Evolutionary conservation across 169 alveolate genomes (phyloP).

Genomic region (Babesia caballi): DNA sequence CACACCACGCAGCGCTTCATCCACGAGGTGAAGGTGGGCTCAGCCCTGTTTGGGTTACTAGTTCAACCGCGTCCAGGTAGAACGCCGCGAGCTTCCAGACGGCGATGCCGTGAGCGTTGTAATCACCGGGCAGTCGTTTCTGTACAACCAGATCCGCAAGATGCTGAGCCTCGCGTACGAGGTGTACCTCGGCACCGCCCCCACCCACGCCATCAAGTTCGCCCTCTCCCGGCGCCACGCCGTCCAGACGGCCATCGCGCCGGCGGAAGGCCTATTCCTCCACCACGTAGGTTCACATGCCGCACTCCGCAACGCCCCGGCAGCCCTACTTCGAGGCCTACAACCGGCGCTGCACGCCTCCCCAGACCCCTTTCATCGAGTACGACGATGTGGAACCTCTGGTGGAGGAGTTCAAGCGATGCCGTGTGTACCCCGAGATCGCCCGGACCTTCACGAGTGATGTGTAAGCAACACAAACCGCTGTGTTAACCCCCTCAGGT

Average conservation of each 20-base stretch:
- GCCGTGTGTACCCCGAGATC: conserved; percentile 45
- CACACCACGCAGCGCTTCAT: conserved; percentile 76
- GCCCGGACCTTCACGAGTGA: conserved; percentile 13
- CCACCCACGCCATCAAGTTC: conserved; percentile 67
- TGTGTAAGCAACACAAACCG: conserved; percentile 25
- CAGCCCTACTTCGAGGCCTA: conserved; percentile 64
- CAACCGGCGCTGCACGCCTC: conserved; percentile 53
- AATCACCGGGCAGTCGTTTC: conserved; percentile 80
- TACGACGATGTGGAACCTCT: conserved; percentile 41
- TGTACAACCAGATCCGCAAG: conserved; percentile 81
- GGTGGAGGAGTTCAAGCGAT: conserved; percentile 43
- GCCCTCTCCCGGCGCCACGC: conserved; percentile 47
- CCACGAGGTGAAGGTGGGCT: conserved; percentile 65
- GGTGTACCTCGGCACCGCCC: conserved; percentile 76
- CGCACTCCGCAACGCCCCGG: background rate
- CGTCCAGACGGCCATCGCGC: conserved; percentile 63
- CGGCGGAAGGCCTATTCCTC: conserved; percentile 74
- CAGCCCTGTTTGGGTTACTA: background rate
- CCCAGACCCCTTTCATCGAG: conserved; percentile 48
- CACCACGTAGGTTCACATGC: conserved; percentile 43
- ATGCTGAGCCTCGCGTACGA: conserved; percentile 78
- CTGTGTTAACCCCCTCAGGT: conserved; percentile 5
- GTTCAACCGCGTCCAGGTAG: background rate
- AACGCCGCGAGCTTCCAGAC: background rate
- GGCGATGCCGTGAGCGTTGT: conserved; percentile 60